Evolutionary conservation across 2,329 filamentous ascomycete genomes (phyloP).

Genomic region (Gyromitra esculenta): DNA sequence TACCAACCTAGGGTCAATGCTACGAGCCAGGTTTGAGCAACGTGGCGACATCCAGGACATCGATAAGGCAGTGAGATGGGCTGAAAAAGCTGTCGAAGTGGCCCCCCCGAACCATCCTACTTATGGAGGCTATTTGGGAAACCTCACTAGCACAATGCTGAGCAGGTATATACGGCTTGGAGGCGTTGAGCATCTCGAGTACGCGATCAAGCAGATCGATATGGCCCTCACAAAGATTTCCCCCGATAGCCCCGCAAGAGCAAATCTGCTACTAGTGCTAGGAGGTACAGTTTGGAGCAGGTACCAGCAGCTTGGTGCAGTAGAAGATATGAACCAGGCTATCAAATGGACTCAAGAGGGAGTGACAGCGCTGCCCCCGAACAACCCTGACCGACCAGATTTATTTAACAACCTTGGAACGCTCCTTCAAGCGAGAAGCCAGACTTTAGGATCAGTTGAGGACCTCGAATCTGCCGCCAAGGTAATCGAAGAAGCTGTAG

Average conservation of each 20-base stretch:
- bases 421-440: background rate
- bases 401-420: background rate
- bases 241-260: background rate
- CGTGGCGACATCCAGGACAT: constrained; percentile 42
- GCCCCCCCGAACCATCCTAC: background rate
- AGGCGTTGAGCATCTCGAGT: background rate
- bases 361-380: background rate
- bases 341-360: constrained; percentile 2
- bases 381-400: background rate
- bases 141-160: background rate
- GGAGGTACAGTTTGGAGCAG: background rate
- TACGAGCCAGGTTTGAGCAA: background rate
- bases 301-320: background rate
- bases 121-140: background rate
- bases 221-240: background rate
- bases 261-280: background rate
- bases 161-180: constrained; percentile 6
- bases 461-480: constrained; percentile 18
- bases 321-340: constrained; percentile 11
- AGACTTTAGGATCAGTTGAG: background rate
- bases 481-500: background rate
- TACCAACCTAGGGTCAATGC: background rate
- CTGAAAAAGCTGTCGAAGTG: constrained; percentile 8
- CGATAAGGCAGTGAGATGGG: constrained; percentile 34
- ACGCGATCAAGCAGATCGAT: background rate